Percentiles rank a stretch among this genome's conserved stretches.
Evolutionary conservation across 1,139 yeast genomes (phyloP).

Genomic region (Pneumocystis jirovecii): DNA sequence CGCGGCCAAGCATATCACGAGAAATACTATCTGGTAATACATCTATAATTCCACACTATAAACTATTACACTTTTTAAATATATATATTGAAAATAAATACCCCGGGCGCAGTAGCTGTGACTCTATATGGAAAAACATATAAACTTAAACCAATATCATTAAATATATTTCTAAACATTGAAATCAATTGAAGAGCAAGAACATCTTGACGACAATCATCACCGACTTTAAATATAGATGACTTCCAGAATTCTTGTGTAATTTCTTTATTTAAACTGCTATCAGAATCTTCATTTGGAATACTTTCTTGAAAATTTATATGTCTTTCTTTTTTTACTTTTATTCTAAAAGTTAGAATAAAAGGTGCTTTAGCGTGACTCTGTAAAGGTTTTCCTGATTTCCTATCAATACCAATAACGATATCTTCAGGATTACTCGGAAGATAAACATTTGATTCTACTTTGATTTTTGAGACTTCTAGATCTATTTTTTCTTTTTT

Average conservation of each 20-base stretch:
- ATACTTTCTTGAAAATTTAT: conserved; percentile 6
- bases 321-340: conserved; percentile 26
- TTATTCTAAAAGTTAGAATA: conserved; percentile 85
- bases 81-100: neutral
- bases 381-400: conserved; percentile 90
- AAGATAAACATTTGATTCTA: conserved; percentile 73
- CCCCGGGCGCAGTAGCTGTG: conserved; percentile 95
- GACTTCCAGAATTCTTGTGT: conserved; percentile 51
- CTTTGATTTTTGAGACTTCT: conserved; percentile 70
- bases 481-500: conserved; percentile 93
- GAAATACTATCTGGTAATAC: conserved; percentile 89
- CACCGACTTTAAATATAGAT: conserved; percentile 97
- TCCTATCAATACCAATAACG: conserved; percentile 81
- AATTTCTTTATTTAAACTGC: conserved; percentile 18
- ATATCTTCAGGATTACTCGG: conserved; percentile 95
- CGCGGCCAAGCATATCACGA: conserved; percentile 97
- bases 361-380: conserved; percentile 98
- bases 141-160: conserved; percentile 70
- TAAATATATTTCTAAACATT: conserved; percentile 83
- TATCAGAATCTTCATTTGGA: conserved; percentile 28
- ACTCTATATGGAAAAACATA: conserved; percentile 89
- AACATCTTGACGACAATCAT: conserved; percentile 96
- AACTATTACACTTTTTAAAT: neutral
- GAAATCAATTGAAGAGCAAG: conserved; percentile 84
- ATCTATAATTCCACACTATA: conserved; percentile 81